Conservation (phyloP, 106 monocot species). For the Acorus calamus region DNA sequence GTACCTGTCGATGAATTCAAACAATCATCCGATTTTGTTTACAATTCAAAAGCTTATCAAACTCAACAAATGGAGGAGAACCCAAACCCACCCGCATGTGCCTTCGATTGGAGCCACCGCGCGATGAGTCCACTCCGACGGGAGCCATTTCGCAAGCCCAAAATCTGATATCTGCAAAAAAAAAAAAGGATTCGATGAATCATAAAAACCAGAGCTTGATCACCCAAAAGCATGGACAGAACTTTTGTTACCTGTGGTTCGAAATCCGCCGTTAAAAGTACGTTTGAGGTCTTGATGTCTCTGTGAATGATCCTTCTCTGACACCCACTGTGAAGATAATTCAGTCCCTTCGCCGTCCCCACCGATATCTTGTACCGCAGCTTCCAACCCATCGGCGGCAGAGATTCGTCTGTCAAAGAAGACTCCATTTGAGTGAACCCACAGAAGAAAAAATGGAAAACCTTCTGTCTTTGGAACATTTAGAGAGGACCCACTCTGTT, state of each 20-base stretch:
- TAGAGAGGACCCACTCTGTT: not conserved
- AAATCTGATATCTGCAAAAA: constrained; percentile 58
- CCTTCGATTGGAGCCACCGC: constrained; percentile 62
- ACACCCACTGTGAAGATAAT: constrained; percentile 57
- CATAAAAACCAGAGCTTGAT: not conserved
- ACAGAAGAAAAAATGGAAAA: not conserved
- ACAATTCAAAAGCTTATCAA: not conserved
- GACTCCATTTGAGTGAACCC: not conserved
- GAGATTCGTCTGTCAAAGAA: constrained; percentile 28
- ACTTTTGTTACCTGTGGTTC: constrained; percentile 28
- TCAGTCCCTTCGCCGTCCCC: constrained; percentile 38
- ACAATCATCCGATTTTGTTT: not conserved
- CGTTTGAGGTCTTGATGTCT: constrained; percentile 65
- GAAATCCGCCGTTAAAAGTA: constrained; percentile 40
- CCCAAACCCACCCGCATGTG: constrained; percentile 41
- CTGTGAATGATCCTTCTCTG: constrained; percentile 67
- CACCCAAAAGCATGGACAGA: not conserved
- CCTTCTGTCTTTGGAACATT: too few relatives aligned
- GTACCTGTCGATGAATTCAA: constrained; percentile 26
- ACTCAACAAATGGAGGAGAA: too few relatives aligned
- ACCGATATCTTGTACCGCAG: constrained; percentile 30
- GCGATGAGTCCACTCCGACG: constrained; percentile 58
- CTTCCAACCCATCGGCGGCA: constrained; percentile 32
- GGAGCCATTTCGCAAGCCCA: constrained; percentile 67
- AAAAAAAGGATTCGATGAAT: not conserved